Evolutionary conservation across 179 eudicot genomes (phyloP).

Genomic region (Beta macrorhiza): DNA sequence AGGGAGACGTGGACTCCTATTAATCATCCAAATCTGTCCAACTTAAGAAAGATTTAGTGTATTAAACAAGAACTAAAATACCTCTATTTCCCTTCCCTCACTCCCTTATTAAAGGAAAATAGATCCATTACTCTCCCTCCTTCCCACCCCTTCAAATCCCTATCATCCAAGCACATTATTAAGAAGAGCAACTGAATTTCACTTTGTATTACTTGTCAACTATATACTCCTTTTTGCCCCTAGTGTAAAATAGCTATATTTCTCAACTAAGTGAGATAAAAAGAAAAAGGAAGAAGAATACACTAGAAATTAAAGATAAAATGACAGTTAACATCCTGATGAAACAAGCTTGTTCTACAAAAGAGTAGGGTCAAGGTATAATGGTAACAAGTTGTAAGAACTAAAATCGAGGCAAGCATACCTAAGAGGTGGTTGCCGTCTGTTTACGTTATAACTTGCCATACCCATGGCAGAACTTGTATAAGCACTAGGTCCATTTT

Average conservation of each 20-base stretch:
- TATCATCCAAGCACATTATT: neutral
- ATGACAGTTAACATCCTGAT: too few species aligned
- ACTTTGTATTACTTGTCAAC: neutral
- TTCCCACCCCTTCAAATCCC: neutral
- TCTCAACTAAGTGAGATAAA: neutral
- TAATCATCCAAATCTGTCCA: neutral
- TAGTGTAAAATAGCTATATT: too few species aligned
- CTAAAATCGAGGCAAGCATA: conserved; percentile 22
- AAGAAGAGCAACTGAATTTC: neutral
- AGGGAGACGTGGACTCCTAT: neutral
- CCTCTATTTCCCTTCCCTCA: neutral
- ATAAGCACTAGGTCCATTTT: conserved; percentile 53
- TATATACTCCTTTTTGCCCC: neutral
- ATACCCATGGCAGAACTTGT: conserved; percentile 39
- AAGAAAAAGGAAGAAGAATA: neutral
- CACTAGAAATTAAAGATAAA: neutral
- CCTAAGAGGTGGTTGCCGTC: conserved; percentile 49
- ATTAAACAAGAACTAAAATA: neutral
- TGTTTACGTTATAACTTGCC: conserved; percentile 43
- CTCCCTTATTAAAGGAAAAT: neutral
- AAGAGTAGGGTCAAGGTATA: neutral
- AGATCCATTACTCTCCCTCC: too few species aligned
- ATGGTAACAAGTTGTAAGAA: conserved; percentile 6
- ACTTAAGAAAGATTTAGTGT: neutral
- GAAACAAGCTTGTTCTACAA: too few species aligned